Conservation (phyloP, 1,139 yeast genomes). For the Saccharomyces uvarum region DNA sequence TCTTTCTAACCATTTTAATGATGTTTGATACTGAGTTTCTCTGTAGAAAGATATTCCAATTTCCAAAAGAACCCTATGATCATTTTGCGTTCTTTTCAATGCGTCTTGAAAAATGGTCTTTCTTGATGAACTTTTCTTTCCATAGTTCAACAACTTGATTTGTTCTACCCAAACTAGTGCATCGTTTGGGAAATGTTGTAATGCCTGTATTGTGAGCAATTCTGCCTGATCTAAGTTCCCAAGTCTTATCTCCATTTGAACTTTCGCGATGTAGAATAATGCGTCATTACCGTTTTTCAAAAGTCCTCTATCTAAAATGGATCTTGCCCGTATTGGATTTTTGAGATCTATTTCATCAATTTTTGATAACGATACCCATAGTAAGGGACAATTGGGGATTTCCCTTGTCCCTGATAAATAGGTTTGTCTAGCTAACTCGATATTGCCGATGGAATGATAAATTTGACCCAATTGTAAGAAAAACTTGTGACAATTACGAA, state of each 20-base stretch:
- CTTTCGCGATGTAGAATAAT: conserved; percentile 49
- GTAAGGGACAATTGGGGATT: conserved; percentile 37
- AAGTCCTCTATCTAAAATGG: conserved; percentile 64
- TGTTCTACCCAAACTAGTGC: conserved; percentile 58
- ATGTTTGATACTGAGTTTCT: conserved; percentile 58
- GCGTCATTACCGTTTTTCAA: conserved; percentile 40
- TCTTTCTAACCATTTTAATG: conserved; percentile 69
- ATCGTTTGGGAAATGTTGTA: conserved; percentile 52
- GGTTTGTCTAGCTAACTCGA: conserved; percentile 41
- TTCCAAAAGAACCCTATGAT: conserved; percentile 49
- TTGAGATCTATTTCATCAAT: conserved; percentile 41
- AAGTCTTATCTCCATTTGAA: conserved; percentile 49
- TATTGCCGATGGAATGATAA: conserved; percentile 17
- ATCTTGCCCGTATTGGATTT: conserved; percentile 54
- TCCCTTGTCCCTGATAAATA: conserved; percentile 44
- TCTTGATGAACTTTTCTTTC: conserved; percentile 42
- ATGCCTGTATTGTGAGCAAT: conserved; percentile 50
- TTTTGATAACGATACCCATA: conserved; percentile 54
- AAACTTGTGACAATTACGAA: conserved; percentile 18
- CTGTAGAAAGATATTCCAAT: conserved; percentile 67
- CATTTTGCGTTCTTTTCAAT: conserved; percentile 54
- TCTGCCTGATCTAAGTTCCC: conserved; percentile 49
- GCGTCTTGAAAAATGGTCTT: conserved; percentile 69
- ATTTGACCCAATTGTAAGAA: conserved; percentile 24
- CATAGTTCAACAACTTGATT: conserved; percentile 38